These are phyloP conservation scores for Carex kokanica DNA, from an alignment of 176 grass and related monocot genomes.

Conservation along the genomic window DNA sequence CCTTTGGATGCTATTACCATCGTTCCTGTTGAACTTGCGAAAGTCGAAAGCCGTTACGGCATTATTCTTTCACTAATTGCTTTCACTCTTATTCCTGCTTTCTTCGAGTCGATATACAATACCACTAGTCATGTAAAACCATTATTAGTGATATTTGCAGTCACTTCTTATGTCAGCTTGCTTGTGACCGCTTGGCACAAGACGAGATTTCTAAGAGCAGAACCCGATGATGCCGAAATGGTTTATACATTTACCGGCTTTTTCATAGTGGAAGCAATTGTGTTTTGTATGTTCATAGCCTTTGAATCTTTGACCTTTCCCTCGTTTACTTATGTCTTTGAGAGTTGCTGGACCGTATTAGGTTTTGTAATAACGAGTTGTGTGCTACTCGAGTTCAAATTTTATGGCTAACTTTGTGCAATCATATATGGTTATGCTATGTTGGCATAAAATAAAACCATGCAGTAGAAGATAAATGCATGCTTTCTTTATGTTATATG, in stretches of 20 bases:
- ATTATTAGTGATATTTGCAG: background rate
- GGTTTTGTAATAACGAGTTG: background rate
- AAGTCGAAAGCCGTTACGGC: background rate
- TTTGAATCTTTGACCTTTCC: background rate
- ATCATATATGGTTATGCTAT: background rate
- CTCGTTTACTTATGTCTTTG: background rate
- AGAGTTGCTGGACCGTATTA: background rate
- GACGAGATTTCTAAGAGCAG: background rate
- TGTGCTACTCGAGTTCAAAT: background rate
- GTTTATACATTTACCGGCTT: background rate
- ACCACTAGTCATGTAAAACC: background rate
- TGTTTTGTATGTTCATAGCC: background rate
- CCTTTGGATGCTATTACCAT: too few species aligned
- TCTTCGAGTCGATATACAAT: background rate
- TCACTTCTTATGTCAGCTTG: background rate
- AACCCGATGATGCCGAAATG: background rate
- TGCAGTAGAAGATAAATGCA: background rate
- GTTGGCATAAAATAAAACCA: background rate
- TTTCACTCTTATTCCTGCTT: background rate
- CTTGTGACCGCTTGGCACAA: background rate
- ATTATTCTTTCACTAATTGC: background rate
- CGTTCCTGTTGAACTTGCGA: background rate
- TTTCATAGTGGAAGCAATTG: background rate
- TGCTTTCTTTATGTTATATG: background rate
- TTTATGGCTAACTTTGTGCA: background rate